Base-by-base conservation (phyloP, 352 stramenopile genomes). In the Phytophthora macrochlamydospora region DNA sequence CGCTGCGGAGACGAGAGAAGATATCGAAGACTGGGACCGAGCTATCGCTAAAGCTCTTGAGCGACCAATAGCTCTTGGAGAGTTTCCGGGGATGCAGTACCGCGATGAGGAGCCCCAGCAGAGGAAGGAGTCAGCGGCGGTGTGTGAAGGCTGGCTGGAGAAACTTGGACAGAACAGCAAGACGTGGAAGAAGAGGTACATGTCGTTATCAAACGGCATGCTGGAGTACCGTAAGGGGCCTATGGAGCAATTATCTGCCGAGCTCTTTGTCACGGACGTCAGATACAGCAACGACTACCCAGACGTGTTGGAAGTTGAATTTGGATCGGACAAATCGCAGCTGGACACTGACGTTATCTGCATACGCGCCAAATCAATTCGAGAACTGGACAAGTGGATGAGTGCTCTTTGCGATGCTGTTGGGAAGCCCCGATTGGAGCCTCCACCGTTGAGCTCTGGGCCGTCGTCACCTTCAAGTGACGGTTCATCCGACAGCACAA, bases 181-280 rank as follows among this genome's bases (percentile, higher is more conserved):
- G 7, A 60, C 76, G n/a, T 93, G 84, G 84, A 82, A 83, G 42
- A 71, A 76, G 43, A 73, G 81, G 2, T 93, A 89, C 55, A 89
- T 93, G 60, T 72, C 79, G 28, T 64, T 93, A 5, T 68, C 75
- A 12, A 81, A 85, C 29, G 65, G 75, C 0, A 83, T 81, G 67
- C 61, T 94, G 13, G 73, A 88, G 65, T 88, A 93, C 50, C 83
- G 83, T 7, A 79, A 92, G 31, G 63, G 65, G 1, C 81, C 84
- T 0, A 73, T 75, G 30, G 74, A 85, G n/a, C 62, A 75, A n/a
- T 50, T 81, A 3, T 83, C 77, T 1, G 76, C 75, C 6, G 74
- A 85, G 24, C 67, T 87, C 11, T 63, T 76, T 35, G 73, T 93
- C 9, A 61, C 85, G 1, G 75, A 86, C 48, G 81, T 91, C 8